These are phyloP conservation scores for Gnaphalium uliginosum DNA, from an alignment of 129 eudicot species.

Conservation along the genomic window DNA sequence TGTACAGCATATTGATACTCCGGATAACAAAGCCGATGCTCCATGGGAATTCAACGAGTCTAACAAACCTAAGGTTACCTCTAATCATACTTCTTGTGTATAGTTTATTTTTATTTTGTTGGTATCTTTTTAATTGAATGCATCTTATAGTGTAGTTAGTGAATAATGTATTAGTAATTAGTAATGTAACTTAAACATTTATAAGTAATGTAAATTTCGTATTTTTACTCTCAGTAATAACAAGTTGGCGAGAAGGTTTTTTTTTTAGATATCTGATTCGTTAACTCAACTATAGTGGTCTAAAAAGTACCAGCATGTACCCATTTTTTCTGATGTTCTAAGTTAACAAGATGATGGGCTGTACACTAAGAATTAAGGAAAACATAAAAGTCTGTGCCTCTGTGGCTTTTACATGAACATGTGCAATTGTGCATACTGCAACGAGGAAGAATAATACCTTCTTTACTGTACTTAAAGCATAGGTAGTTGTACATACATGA, in stretches of 20 bases:
- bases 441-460: too few relatives aligned
- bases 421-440: background rate
- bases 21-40: slow-evolving; percentile 81
- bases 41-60: slow-evolving; percentile 77
- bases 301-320: background rate
- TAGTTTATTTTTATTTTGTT: background rate
- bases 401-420: background rate
- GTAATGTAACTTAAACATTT: background rate
- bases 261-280: background rate
- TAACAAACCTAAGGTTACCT: slow-evolving; percentile 66
- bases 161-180: background rate
- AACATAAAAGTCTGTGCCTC: background rate
- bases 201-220: too few relatives aligned
- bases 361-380: background rate
- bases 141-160: background rate
- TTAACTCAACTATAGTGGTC: background rate
- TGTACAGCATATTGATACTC: slow-evolving; percentile 81
- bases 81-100: background rate
- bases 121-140: background rate
- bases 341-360: background rate
- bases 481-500: too few relatives aligned
- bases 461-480: too few relatives aligned
- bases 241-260: too few relatives aligned
- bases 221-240: background rate
- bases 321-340: background rate